These are phyloP conservation scores for Ocimum tenuiflorum DNA, from an alignment of 257 asterid genomes.

Conservation along the genomic window DNA sequence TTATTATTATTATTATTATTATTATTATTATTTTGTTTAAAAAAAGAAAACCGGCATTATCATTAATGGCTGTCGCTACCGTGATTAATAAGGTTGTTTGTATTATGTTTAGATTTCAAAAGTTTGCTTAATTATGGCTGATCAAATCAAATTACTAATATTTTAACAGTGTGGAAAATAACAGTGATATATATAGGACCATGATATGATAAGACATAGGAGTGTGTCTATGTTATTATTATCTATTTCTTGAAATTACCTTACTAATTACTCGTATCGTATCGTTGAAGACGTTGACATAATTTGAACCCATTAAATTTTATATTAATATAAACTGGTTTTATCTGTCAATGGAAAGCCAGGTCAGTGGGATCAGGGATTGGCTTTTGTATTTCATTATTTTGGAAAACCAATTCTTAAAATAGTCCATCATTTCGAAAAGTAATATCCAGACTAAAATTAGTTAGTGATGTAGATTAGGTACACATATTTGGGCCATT, in stretches of 20 bases:
- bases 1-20: no score
- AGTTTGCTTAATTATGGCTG: not conserved
- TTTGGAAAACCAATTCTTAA: no score
- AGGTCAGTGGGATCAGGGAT: not conserved
- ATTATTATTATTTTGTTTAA: no score
- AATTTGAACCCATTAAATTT: no score
- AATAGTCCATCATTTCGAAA: not conserved
- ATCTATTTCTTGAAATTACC: no score
- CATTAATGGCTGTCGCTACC: conserved; percentile 6
- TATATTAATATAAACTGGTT: no score
- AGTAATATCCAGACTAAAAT: not conserved
- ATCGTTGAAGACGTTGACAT: no score
- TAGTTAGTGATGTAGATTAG: conserved; percentile 18
- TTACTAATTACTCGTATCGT: no score
- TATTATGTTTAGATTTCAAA: conserved; percentile 1
- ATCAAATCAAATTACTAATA: not conserved
- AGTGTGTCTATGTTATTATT: no score
- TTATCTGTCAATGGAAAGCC: not conserved
- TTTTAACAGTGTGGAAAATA: no score
- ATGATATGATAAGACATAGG: no score
- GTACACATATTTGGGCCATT: conserved; percentile 13
- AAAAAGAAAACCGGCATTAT: not conserved
- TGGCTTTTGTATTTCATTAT: not conserved
- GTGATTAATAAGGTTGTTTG: not conserved
- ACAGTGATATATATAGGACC: no score